Percentiles rank a stretch among this genome's conserved stretches.
Conservation (phyloP, 2,329 filamentous ascomycete genomes). For the Lomentospora prolificans region DNA sequence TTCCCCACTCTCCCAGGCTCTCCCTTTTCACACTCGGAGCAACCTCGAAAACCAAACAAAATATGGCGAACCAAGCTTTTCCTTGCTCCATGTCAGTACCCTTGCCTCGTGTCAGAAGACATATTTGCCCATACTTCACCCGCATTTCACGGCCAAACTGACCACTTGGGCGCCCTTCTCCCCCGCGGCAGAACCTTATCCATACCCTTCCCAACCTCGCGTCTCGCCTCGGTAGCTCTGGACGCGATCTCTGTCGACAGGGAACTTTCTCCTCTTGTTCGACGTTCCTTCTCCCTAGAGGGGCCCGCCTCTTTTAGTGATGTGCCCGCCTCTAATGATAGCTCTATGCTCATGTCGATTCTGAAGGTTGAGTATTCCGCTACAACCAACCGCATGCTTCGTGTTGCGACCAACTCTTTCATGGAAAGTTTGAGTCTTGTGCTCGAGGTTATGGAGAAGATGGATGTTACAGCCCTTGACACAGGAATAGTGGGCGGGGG, state of each 20-base stretch:
- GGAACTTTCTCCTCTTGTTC: slow-evolving; percentile 79
- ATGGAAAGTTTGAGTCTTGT: slow-evolving; percentile 83
- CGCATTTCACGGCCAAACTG: too few relatives aligned
- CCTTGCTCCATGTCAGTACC: slow-evolving; percentile 52
- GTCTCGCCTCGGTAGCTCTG: slow-evolving; percentile 67
- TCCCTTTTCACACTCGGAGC: slow-evolving; percentile 2
- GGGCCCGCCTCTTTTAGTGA: slow-evolving; percentile 15
- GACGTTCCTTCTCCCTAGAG: slow-evolving; percentile 54
- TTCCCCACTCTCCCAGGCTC: too few relatives aligned
- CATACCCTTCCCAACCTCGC: slow-evolving; percentile 71
- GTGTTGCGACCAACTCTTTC: slow-evolving; percentile 92
- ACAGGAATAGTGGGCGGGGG: not conserved
- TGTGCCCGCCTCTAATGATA: too few relatives aligned
- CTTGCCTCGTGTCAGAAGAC: slow-evolving; percentile 10
- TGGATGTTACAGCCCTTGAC: slow-evolving; percentile 73
- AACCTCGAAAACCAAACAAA: not conserved
- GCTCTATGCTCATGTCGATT: slow-evolving; percentile 35
- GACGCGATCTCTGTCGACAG: slow-evolving; percentile 73
- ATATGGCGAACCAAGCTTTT: slow-evolving; percentile 36
- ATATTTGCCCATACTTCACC: too few relatives aligned
- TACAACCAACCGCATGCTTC: slow-evolving; percentile 90
- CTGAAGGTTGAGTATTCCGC: slow-evolving; percentile 72
- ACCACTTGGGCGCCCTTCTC: slow-evolving; percentile 10
- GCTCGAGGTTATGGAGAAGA: slow-evolving; percentile 78
- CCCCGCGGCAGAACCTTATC: slow-evolving; percentile 4